Evolutionary conservation across 31 red algal species (phyloP).

Genomic region (Asparagopsis taxiformis): DNA sequence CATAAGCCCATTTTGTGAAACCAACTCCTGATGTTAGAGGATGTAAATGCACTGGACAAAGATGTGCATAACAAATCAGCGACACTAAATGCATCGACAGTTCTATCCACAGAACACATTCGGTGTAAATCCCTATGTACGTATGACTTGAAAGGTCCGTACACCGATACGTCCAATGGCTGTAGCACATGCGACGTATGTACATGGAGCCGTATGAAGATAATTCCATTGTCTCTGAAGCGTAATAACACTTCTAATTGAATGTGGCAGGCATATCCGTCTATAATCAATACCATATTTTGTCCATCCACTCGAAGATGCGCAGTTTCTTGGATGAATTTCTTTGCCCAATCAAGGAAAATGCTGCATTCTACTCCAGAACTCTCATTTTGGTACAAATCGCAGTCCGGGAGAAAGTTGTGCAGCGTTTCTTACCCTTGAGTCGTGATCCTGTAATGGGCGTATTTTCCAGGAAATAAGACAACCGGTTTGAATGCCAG

Average conservation of each 20-base stretch:
- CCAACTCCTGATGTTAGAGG: too few species aligned
- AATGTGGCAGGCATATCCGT: conserved; percentile 16
- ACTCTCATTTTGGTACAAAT: background rate
- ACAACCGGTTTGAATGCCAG: background rate
- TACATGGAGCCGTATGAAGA: background rate
- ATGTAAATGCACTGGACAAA: too few species aligned
- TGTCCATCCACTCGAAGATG: background rate
- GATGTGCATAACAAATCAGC: too few species aligned
- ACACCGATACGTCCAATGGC: conserved; percentile 29
- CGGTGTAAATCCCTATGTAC: background rate
- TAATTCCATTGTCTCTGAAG: conserved; percentile 1
- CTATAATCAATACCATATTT: conserved; percentile 19
- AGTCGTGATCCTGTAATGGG: background rate
- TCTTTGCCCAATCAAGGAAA: conserved; percentile 7
- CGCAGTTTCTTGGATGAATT: conserved; percentile 10
- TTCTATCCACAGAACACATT: too few species aligned
- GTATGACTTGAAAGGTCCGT: background rate
- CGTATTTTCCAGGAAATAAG: conserved; percentile 11
- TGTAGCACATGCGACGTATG: conserved; percentile 20
- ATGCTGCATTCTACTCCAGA: background rate
- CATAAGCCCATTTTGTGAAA: too few species aligned
- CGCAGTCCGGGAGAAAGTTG: background rate
- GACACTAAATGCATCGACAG: too few species aligned
- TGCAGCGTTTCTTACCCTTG: background rate
- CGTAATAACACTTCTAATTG: background rate